phyloP scores from a whole-genome alignment of 306 rosid species.

The Citrullus mucosospermus region DNA sequence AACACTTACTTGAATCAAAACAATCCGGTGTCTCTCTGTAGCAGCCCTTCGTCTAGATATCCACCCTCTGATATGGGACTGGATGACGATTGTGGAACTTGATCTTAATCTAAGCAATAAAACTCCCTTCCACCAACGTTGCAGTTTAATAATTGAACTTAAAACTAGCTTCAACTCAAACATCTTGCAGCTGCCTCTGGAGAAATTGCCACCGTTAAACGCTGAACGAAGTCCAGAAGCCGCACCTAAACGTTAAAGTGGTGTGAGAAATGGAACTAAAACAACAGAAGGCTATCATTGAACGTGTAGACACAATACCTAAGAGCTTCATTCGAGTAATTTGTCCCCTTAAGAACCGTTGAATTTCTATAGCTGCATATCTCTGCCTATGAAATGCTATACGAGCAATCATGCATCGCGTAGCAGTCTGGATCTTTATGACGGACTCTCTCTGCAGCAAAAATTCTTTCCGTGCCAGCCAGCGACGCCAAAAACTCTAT shows the following conservation, averaged over 20 bases:
- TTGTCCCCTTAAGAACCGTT: conserved; percentile 57
- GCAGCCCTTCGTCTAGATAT: conserved; percentile 37
- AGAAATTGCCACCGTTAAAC: conserved; percentile 12
- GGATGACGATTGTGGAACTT: conserved; percentile 45
- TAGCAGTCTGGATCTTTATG: conserved; percentile 44
- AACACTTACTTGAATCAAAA: conserved; percentile 55
- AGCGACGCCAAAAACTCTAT: conserved; percentile 61
- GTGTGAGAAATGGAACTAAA: background rate
- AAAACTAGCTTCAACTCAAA: conserved; percentile 30
- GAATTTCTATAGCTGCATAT: conserved; percentile 50
- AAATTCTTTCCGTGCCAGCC: conserved; percentile 43
- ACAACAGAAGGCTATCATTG: background rate
- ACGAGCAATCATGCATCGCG: conserved; percentile 31
- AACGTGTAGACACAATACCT: conserved; percentile 28
- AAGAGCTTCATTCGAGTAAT: conserved; percentile 40
- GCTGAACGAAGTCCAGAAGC: conserved; percentile 25
- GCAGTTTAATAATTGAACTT: conserved; percentile 54
- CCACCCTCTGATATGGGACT: conserved; percentile 66
- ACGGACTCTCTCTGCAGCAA: conserved; percentile 37
- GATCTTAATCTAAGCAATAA: conserved; percentile 28
- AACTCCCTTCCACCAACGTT: conserved; percentile 71
- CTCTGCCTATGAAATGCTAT: conserved; percentile 29
- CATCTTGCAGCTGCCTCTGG: conserved; percentile 19
- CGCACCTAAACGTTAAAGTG: conserved; percentile 21
- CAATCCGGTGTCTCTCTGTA: conserved; percentile 26